phyloP scores from a whole-genome alignment of 1,284 basidiomycete species.

The Boletus putidus region DNA sequence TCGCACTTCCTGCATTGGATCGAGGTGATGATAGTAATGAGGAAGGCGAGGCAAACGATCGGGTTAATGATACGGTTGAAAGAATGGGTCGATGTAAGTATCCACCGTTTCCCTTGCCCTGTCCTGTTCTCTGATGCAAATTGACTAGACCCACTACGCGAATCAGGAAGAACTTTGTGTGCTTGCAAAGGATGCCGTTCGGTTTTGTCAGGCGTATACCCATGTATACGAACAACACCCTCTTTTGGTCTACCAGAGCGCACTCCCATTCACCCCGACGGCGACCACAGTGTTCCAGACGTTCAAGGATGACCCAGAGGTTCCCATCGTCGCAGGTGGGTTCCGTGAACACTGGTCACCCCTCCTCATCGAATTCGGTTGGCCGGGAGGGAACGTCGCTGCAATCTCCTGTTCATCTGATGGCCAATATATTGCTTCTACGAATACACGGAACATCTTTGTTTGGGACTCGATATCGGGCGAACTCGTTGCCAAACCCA shows the following conservation, averaged over 20 bases:
- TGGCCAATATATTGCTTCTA: constrained; percentile 36
- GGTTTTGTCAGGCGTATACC: constrained; percentile 37
- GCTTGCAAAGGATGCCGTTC: constrained; percentile 31
- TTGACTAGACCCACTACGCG: constrained; percentile 15
- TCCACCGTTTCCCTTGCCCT: background rate
- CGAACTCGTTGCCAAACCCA: constrained; percentile 27
- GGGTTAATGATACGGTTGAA: constrained; percentile 28
- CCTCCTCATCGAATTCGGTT: constrained; percentile 35
- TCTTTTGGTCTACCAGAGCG: constrained; percentile 37
- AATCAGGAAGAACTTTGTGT: constrained; percentile 20
- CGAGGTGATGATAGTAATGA: constrained; percentile 35
- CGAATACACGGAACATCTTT: constrained; percentile 23
- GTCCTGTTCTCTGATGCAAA: constrained; percentile 3
- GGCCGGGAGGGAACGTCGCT: constrained; percentile 16
- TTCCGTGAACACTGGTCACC: constrained; percentile 38
- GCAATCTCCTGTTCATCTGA: constrained; percentile 31
- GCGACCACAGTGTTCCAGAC: constrained; percentile 26
- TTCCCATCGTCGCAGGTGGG: constrained; percentile 32
- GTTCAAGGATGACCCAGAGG: constrained; percentile 30
- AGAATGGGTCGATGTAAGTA: constrained; percentile 34
- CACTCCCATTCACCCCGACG: constrained; percentile 38
- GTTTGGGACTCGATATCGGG: constrained; percentile 38
- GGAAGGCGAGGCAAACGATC: constrained; percentile 38
- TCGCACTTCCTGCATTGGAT: constrained; percentile 39
- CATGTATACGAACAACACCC: constrained; percentile 39